Evolutionary conservation across 495 filamentous ascomycete species (phyloP).

Genomic region (Xylaria longipes): DNA sequence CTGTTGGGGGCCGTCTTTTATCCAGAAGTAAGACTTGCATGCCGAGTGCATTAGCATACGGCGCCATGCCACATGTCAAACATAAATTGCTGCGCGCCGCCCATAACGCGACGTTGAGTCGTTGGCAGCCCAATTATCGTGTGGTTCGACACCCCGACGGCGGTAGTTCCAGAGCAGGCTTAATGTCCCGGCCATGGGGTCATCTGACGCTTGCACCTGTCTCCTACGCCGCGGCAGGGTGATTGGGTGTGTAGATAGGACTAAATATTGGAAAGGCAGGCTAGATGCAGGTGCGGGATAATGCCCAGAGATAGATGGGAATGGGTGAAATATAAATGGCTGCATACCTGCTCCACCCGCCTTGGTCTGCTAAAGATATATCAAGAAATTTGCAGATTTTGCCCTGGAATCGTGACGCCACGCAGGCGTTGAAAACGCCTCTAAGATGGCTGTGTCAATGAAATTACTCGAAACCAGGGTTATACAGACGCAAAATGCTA

Average conservation of each 20-base stretch:
- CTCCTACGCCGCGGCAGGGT: background rate
- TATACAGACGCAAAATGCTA: background rate
- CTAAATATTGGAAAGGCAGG: constrained; percentile 5
- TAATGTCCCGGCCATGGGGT: constrained; percentile 6
- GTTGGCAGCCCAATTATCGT: constrained; percentile 19
- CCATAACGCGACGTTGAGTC: constrained; percentile 7
- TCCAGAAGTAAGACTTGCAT: constrained; percentile 24
- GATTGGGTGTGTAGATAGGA: constrained; percentile 11
- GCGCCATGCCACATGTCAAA: constrained; percentile 25
- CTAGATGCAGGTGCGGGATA: constrained; percentile 1
- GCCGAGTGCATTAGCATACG: constrained; percentile 11
- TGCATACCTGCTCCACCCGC: background rate
- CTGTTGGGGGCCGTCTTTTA: constrained; percentile 20
- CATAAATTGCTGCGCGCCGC: constrained; percentile 15
- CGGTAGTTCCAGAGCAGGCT: background rate
- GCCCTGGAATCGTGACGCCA: background rate
- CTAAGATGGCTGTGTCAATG: constrained; percentile 5
- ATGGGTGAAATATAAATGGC: constrained; percentile 5
- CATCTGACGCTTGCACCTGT: constrained; percentile 9
- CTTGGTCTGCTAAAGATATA: background rate
- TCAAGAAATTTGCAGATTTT: background rate
- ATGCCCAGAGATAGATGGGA: background rate
- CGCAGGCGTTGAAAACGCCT: constrained; percentile 6
- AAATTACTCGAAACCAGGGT: background rate
- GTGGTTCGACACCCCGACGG: constrained; percentile 13